Percentiles rank a stretch among this genome's conserved stretches.
These are phyloP conservation scores for Colletotrichum sp. DNA, from an alignment of 2,329 filamentous ascomycete species.

Conservation along the genomic window DNA sequence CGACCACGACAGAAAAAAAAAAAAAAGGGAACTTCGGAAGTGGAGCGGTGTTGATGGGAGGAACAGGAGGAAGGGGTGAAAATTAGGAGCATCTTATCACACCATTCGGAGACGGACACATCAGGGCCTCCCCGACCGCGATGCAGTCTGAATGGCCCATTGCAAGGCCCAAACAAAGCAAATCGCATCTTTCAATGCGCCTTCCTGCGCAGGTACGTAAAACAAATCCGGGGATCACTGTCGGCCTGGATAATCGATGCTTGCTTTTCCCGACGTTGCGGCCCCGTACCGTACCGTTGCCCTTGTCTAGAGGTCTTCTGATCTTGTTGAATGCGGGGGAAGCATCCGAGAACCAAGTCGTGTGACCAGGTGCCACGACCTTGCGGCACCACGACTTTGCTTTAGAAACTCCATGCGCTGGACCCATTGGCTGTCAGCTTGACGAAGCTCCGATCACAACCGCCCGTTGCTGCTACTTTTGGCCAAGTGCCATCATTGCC, in stretches of 20 bases:
- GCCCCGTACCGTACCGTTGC: not conserved
- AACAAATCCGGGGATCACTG: not conserved
- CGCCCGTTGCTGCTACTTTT: not conserved
- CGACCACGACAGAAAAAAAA: not conserved
- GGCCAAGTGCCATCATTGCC: not conserved
- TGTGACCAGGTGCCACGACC: conserved; percentile 15
- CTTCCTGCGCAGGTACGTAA: not conserved
- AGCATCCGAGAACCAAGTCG: conserved; percentile 20
- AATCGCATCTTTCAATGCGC: not conserved
- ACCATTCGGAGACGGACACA: not conserved
- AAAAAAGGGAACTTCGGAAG: not conserved
- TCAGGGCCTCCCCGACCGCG: not conserved
- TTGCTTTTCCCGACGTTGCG: conserved; percentile 18
- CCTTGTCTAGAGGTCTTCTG: conserved; percentile 19
- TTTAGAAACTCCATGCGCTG: not conserved
- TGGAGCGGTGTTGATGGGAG: not conserved
- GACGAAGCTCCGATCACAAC: conserved; percentile 3
- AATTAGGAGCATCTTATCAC: not conserved
- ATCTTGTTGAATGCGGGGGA: conserved; percentile 18
- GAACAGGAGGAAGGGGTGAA: not conserved
- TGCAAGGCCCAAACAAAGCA: not conserved
- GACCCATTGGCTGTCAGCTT: not conserved
- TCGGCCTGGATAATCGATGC: not conserved
- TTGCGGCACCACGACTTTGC: conserved; percentile 10
- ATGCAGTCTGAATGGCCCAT: not conserved